These are phyloP conservation scores for Malus hybrid DNA, from an alignment of 331 rosid species.

Conservation along the genomic window DNA sequence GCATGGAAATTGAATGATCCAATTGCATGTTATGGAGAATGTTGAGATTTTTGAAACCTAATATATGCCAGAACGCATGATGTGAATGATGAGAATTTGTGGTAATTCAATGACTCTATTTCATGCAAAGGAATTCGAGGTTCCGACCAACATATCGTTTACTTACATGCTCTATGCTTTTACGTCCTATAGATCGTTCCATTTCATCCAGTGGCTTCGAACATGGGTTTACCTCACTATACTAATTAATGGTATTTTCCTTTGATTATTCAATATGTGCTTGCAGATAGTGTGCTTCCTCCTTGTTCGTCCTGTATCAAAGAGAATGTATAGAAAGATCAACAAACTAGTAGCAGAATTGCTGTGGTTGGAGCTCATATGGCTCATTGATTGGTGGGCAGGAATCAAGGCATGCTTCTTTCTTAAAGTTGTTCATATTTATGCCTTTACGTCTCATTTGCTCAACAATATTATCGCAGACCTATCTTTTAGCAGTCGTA, in stretches of 20 bases:
- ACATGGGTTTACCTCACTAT: not conserved
- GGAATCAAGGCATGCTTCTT: conserved; percentile 50
- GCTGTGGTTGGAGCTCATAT: conserved; percentile 78
- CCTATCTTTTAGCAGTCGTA: too few species aligned
- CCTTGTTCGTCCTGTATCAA: conserved; percentile 67
- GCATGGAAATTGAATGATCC: not conserved
- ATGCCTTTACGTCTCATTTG: not conserved
- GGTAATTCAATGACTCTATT: not conserved
- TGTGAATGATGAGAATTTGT: not conserved
- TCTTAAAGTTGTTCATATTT: not conserved
- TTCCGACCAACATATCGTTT: not conserved
- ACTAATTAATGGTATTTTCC: not conserved
- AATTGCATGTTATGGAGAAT: not conserved
- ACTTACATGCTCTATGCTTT: not conserved
- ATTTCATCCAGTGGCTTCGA: not conserved
- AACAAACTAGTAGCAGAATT: conserved; percentile 65
- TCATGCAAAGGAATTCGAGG: not conserved
- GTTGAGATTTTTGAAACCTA: not conserved
- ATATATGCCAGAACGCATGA: not conserved
- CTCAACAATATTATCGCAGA: not conserved
- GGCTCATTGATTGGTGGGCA: conserved; percentile 95
- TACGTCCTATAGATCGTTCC: not conserved
- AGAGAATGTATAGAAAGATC: conserved; percentile 41
- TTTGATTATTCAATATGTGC: not conserved
- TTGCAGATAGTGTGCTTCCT: conserved; percentile 50